Conservation (phyloP, 2,329 filamentous ascomycete species). For the Claviceps maximensis region DNA sequence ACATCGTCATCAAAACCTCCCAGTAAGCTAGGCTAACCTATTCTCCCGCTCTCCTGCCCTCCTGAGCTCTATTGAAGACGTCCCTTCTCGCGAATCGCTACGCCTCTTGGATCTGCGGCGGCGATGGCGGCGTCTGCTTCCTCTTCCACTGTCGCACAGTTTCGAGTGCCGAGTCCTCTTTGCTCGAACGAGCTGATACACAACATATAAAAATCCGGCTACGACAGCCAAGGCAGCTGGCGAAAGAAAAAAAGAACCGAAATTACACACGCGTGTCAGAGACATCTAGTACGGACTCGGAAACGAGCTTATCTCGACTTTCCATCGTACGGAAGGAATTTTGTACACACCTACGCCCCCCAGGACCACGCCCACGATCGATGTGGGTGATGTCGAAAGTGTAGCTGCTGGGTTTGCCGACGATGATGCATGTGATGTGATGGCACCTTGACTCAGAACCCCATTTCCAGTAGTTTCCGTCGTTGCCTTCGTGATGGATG, state of each 20-base stretch:
- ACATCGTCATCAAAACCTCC: background rate
- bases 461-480: background rate
- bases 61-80: background rate
- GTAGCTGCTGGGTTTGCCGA: background rate
- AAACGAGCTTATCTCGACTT: background rate
- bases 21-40: background rate
- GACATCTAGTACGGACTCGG: background rate
- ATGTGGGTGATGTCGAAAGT: background rate
- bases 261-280: background rate
- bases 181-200: background rate
- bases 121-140: background rate
- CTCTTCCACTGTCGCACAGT: background rate
- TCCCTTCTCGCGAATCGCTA: background rate
- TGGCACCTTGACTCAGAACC: background rate
- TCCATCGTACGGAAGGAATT: background rate
- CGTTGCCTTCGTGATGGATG: background rate
- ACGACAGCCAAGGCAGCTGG: constrained; percentile 2
- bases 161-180: background rate
- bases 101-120: background rate
- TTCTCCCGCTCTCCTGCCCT: background rate
- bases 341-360: constrained; percentile 8
- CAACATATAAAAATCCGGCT: background rate
- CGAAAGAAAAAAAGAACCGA: background rate
- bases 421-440: background rate
- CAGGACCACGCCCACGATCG: constrained; percentile 6